Evolutionary conservation across 768 basidiomycete genomes (phyloP).

Genomic region (Leccinellum rugosiceps): DNA sequence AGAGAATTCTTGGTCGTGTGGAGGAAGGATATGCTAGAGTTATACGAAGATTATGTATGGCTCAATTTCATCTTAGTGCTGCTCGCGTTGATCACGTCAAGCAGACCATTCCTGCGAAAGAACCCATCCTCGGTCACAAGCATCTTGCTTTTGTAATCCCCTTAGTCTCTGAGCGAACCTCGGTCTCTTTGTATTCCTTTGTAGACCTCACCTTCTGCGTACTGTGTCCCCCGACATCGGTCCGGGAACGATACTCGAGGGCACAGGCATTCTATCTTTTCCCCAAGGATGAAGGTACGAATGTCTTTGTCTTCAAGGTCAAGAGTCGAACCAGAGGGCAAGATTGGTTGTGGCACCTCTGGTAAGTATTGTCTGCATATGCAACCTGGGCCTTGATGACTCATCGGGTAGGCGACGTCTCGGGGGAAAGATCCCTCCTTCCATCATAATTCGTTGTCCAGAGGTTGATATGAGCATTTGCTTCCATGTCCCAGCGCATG

Average conservation of each 20-base stretch:
- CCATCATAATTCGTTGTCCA: slow-evolving; percentile 71
- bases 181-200: slow-evolving; percentile 83
- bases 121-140: slow-evolving; percentile 69
- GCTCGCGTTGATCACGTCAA: slow-evolving; percentile 5
- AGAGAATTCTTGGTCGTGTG: slow-evolving; percentile 86
- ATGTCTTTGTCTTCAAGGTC: slow-evolving; percentile 83
- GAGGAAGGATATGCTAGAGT: slow-evolving; percentile 71
- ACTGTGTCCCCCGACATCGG: slow-evolving; percentile 56
- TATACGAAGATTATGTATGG: slow-evolving; percentile 83
- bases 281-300: slow-evolving; percentile 65
- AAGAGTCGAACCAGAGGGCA: slow-evolving; percentile 74
- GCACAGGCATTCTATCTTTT: slow-evolving; percentile 48
- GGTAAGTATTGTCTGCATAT: slow-evolving; percentile 41
- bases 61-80: background rate
- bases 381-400: background rate
- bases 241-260: slow-evolving; percentile 37
- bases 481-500: slow-evolving; percentile 60
- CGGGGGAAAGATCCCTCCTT: slow-evolving; percentile 66
- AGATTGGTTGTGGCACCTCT: slow-evolving; percentile 91
- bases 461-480: slow-evolving; percentile 61
- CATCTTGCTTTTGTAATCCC: slow-evolving; percentile 79
- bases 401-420: slow-evolving; percentile 54
- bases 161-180: slow-evolving; percentile 56
- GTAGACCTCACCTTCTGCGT: slow-evolving; percentile 83
- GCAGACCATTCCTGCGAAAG: slow-evolving; percentile 63